Evolutionary conservation across 2,329 filamentous ascomycete species (phyloP).

Genomic region (Penicillium sp.): DNA sequence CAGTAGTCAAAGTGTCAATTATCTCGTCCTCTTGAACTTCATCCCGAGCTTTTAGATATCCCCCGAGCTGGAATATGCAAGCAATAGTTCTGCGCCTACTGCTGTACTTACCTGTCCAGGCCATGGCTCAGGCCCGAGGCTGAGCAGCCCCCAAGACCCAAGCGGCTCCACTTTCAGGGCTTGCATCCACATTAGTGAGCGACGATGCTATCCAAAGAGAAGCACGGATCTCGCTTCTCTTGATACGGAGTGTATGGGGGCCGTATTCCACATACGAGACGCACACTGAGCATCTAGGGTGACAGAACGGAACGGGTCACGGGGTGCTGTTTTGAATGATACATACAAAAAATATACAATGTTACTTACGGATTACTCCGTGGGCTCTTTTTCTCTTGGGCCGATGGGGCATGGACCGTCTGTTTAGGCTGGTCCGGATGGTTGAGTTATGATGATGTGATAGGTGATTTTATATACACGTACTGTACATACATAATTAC

Average conservation of each 20-base stretch:
- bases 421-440: neutral
- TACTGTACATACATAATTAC: neutral
- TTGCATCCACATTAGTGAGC: slow-evolving; percentile 32
- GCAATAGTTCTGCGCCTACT: neutral
- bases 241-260: slow-evolving; percentile 16
- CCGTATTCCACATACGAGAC: slow-evolving; percentile 13
- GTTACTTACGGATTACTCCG: too few species aligned
- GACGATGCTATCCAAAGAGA: slow-evolving; percentile 27
- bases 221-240: slow-evolving; percentile 22
- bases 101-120: neutral
- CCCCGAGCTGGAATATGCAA: neutral
- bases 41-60: neutral
- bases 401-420: neutral
- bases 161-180: slow-evolving; percentile 32
- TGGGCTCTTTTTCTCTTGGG: neutral
- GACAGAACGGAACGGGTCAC: slow-evolving; percentile 2
- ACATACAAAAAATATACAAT: neutral
- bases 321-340: neutral
- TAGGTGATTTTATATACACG: neutral
- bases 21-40: too few species aligned
- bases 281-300: neutral
- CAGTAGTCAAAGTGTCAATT: neutral
- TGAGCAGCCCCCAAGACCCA: slow-evolving; percentile 20
- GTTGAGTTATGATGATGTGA: slow-evolving; percentile 10
- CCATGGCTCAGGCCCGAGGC: slow-evolving; percentile 22